phyloP scores from a whole-genome alignment of 2,329 filamentous ascomycete species.

The Fusarium sacchari region DNA sequence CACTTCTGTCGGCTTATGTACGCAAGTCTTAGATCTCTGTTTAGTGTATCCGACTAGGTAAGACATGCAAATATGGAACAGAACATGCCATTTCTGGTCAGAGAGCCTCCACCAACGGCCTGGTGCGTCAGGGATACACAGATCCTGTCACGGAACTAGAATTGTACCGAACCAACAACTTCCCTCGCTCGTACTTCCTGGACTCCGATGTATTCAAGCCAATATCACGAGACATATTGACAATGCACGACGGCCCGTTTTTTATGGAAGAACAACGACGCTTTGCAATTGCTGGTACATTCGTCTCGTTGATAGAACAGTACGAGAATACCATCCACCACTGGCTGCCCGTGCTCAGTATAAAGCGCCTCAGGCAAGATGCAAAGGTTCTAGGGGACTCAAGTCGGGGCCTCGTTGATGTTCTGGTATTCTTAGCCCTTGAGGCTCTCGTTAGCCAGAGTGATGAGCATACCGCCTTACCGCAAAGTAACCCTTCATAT shows the following conservation, averaged over 20 bases:
- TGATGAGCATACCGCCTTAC: accelerated
- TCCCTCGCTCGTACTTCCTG: neutral
- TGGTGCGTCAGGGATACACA: accelerated
- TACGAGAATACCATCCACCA: neutral
- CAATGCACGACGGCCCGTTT: accelerated
- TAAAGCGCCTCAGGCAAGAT: neutral
- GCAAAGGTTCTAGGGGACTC: accelerated
- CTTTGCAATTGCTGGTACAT: neutral
- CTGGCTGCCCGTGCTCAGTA: neutral
- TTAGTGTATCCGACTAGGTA: neutral
- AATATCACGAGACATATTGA: neutral
- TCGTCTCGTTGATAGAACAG: neutral
- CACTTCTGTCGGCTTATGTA: accelerated
- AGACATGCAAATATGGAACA: neutral
- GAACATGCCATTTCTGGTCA: neutral
- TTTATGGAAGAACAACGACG: neutral
- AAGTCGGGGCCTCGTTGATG: neutral
- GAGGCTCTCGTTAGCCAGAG: neutral
- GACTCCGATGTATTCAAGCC: neutral
- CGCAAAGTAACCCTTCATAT: neutral
- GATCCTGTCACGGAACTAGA: neutral
- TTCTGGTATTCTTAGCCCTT: neutral
- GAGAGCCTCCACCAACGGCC: neutral
- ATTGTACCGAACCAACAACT: accelerated
- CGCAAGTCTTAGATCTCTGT: accelerated